Percentiles rank a stretch among this genome's conserved stretches.
Evolutionary conservation across 2,329 filamentous ascomycete genomes (phyloP).

Genomic region (Diaporthe ilicicola): DNA sequence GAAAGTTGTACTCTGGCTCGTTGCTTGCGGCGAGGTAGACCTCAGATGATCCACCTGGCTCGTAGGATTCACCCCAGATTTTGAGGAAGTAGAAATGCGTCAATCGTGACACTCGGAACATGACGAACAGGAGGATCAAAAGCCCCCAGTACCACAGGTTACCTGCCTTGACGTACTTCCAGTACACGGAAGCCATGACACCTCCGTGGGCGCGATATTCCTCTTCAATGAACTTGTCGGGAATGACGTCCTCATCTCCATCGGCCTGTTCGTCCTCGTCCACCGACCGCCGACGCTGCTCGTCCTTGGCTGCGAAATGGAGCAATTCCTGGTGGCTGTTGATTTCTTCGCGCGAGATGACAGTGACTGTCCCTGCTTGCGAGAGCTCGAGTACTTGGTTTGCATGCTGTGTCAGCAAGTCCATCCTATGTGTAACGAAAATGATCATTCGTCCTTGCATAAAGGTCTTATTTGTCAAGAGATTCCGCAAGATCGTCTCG

Average conservation of each 20-base stretch:
- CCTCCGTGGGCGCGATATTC: conserved; percentile 78
- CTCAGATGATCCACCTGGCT: conserved; percentile 38
- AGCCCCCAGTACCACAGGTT: conserved; percentile 76
- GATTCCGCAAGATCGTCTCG: conserved; percentile 67
- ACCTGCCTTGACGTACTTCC: conserved; percentile 85
- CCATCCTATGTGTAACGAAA: conserved; percentile 83
- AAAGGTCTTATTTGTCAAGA: conserved; percentile 51
- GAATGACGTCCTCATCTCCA: conserved; percentile 44
- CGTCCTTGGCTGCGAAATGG: conserved; percentile 44
- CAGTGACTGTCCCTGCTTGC: conserved; percentile 48
- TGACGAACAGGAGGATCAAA: conserved; percentile 68
- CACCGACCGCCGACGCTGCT: conserved; percentile 44
- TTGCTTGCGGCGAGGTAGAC: conserved; percentile 26
- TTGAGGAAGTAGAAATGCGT: conserved; percentile 84
- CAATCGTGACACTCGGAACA: conserved; percentile 72
- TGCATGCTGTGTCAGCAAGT: conserved; percentile 77
- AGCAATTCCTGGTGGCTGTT: conserved; percentile 52
- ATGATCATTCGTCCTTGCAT: conserved; percentile 72
- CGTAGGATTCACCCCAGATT: conserved; percentile 83
- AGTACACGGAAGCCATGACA: conserved; percentile 80
- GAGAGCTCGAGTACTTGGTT: conserved; percentile 77
- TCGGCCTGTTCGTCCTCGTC: conserved; percentile 37
- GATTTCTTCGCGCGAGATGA: conserved; percentile 35
- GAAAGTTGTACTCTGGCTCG: conserved; percentile 13
- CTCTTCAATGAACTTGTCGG: conserved; percentile 79